phyloP scores from a whole-genome alignment of 768 basidiomycete genomes.

The Macrocybe gigantea region DNA sequence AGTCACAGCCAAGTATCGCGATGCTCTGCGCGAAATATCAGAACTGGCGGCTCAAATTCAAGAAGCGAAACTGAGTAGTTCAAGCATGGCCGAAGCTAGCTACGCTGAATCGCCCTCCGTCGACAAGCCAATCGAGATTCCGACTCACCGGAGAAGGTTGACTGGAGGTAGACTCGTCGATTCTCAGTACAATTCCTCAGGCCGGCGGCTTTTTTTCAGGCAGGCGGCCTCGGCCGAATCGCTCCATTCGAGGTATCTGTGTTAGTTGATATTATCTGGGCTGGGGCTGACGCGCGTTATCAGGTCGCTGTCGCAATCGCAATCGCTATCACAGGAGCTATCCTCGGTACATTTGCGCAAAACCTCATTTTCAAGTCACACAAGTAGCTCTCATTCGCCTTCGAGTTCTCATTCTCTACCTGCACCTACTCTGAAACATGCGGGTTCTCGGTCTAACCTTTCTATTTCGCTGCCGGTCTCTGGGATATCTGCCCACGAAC shows the following conservation, averaged over 20 bases:
- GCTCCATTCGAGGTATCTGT: slow-evolving; percentile 71
- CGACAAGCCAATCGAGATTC: slow-evolving; percentile 36
- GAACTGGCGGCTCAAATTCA: slow-evolving; percentile 89
- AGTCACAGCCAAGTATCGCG: slow-evolving; percentile 78
- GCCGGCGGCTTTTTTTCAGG: slow-evolving; percentile 78
- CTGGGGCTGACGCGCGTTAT: slow-evolving; percentile 8
- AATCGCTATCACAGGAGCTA: slow-evolving; percentile 96
- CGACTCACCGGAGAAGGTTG: slow-evolving; percentile 46
- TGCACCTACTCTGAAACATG: slow-evolving; percentile 5
- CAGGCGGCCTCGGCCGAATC: slow-evolving; percentile 85
- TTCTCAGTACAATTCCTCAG: slow-evolving; percentile 40
- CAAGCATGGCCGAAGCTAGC: slow-evolving; percentile 26
- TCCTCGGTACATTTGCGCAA: slow-evolving; percentile 85
- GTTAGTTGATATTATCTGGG: slow-evolving; percentile 4
- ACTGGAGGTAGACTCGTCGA: slow-evolving; percentile 42
- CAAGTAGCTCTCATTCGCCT: slow-evolving; percentile 57
- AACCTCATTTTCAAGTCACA: slow-evolving; percentile 72
- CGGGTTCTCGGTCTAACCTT: slow-evolving; percentile 43
- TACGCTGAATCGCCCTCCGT: slow-evolving; percentile 32
- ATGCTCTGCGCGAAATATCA: slow-evolving; percentile 88
- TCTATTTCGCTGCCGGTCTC: slow-evolving; percentile 48
- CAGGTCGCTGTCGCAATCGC: slow-evolving; percentile 89
- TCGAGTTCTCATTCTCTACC: slow-evolving; percentile 50
- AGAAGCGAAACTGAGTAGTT: slow-evolving; percentile 68
- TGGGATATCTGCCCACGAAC: slow-evolving; percentile 40